Conservation (phyloP, 768 basidiomycete genomes). For the Rhodocollybia butyracea region DNA sequence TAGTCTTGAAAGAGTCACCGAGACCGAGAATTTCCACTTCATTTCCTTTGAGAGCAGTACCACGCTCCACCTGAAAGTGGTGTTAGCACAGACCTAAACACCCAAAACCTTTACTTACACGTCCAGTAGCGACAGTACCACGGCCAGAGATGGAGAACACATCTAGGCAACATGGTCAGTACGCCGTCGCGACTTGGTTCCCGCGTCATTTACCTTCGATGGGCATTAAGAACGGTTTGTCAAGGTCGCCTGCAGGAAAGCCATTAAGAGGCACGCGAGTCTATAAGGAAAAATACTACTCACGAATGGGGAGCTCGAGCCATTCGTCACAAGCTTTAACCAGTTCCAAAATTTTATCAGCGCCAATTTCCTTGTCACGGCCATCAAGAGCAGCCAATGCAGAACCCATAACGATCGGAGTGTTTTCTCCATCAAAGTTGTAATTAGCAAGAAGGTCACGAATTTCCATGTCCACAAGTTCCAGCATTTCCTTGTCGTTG, state of each 20-base stretch:
- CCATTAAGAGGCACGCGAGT: conserved; percentile 1
- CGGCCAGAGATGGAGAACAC: conserved; percentile 98
- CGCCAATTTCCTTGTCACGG: conserved; percentile 75
- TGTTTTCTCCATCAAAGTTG: conserved; percentile 95
- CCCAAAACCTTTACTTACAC: conserved; percentile 45
- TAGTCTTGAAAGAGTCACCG: conserved; percentile 82
- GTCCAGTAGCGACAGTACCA: conserved; percentile 96
- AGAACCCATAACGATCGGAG: conserved; percentile 97
- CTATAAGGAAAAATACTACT: conserved; percentile 25
- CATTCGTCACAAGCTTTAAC: conserved; percentile 87
- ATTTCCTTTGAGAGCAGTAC: conserved; percentile 83
- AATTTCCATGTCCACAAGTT: conserved; percentile 99
- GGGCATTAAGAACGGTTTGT: conserved; percentile 96
- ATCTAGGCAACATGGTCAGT: conserved; percentile 47
- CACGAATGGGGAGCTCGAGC: conserved; percentile 92
- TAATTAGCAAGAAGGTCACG: conserved; percentile 89
- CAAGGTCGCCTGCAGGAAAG: conserved; percentile 74
- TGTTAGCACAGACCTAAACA: not conserved
- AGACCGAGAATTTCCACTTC: conserved; percentile 94
- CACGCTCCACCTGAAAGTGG: conserved; percentile 76
- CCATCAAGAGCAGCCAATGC: conserved; percentile 94
- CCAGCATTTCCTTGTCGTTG: conserved; percentile 95
- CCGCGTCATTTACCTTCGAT: conserved; percentile 63
- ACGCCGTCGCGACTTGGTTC: no score
- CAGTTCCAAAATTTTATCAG: conserved; percentile 75